These are phyloP conservation scores for Taphrina confusa DNA, from an alignment of 1,139 yeast species.

Conservation along the genomic window DNA sequence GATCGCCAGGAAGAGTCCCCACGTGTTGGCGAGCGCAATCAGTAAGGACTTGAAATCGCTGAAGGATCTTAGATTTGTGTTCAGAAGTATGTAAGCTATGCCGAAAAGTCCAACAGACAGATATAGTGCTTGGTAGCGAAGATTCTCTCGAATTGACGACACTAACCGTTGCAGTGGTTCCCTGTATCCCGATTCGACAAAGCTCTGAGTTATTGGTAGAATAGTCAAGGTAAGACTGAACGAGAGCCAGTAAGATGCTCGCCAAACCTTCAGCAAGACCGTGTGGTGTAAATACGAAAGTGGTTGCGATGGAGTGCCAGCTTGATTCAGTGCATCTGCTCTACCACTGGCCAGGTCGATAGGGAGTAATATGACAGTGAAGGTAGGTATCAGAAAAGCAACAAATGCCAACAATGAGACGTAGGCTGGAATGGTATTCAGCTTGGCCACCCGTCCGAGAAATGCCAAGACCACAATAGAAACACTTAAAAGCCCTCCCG, in stretches of 20 bases:
- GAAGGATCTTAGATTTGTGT: constrained; percentile 54
- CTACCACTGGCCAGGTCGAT: constrained; percentile 52
- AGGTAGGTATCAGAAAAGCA: constrained; percentile 58
- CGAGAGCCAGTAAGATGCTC: constrained; percentile 76
- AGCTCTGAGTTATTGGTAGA: constrained; percentile 71
- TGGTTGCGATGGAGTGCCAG: constrained; percentile 39
- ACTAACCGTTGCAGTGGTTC: constrained; percentile 52
- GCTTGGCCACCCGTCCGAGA: constrained; percentile 11
- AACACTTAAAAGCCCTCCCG: constrained; percentile 1
- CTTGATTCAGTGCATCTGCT: background rate
- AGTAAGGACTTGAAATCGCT: constrained; percentile 56
- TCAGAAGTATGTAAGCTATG: constrained; percentile 60
- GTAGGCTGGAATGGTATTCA: constrained; percentile 45
- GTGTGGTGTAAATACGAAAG: constrained; percentile 42
- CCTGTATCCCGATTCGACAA: constrained; percentile 68
- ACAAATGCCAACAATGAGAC: constrained; percentile 51
- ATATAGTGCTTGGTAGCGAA: constrained; percentile 63
- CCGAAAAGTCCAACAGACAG: constrained; percentile 59
- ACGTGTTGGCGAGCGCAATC: constrained; percentile 78
- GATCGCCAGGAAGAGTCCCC: constrained; percentile 69
- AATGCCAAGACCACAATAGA: constrained; percentile 11
- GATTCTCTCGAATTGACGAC: constrained; percentile 61
- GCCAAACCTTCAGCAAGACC: constrained; percentile 64
- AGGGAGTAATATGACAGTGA: constrained; percentile 59
- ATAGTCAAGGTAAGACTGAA: constrained; percentile 72